phyloP scores from a whole-genome alignment of 306 rosid genomes.

The Inga oerstediana region DNA sequence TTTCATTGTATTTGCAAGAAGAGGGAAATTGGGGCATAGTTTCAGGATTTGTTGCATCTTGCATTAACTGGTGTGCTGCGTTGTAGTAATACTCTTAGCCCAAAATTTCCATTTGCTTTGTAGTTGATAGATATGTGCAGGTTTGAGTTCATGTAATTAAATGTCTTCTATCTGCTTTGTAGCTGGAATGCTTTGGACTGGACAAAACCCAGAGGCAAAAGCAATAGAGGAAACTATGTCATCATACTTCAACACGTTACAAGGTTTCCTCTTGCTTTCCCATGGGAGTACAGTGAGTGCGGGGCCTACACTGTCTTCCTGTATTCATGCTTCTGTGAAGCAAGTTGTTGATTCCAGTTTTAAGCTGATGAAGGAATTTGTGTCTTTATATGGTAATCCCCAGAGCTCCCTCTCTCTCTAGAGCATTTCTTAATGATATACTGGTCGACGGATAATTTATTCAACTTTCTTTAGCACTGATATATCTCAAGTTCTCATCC shows the following conservation, averaged over 20 bases:
- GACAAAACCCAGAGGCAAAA: conserved; percentile 54
- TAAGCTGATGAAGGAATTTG: conserved; percentile 67
- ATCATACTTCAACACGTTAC: conserved; percentile 72
- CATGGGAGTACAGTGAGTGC: conserved; percentile 75
- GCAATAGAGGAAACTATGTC: conserved; percentile 79
- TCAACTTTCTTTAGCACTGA: background rate
- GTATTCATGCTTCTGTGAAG: conserved; percentile 62
- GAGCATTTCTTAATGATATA: background rate
- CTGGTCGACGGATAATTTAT: background rate
- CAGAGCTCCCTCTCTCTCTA: background rate
- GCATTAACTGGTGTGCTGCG: background rate
- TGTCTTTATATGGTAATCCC: conserved; percentile 65
- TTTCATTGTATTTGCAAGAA: background rate
- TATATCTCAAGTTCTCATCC: background rate
- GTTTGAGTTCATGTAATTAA: conserved; percentile 12
- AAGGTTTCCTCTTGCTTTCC: conserved; percentile 84
- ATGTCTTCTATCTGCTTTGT: conserved; percentile 31
- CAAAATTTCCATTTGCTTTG: background rate
- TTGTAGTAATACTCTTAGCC: background rate
- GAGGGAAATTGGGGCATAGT: background rate
- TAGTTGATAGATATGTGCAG: background rate
- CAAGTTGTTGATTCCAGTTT: conserved; percentile 81
- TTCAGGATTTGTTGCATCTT: background rate
- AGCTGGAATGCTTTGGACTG: conserved; percentile 97
- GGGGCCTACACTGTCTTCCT: conserved; percentile 75